A percentile compares a stretch with the other conserved stretches of the same genome.
Evolutionary conservation across 805 yeast species (phyloP).

Genomic region (Wickerhamiella shivajii): DNA sequence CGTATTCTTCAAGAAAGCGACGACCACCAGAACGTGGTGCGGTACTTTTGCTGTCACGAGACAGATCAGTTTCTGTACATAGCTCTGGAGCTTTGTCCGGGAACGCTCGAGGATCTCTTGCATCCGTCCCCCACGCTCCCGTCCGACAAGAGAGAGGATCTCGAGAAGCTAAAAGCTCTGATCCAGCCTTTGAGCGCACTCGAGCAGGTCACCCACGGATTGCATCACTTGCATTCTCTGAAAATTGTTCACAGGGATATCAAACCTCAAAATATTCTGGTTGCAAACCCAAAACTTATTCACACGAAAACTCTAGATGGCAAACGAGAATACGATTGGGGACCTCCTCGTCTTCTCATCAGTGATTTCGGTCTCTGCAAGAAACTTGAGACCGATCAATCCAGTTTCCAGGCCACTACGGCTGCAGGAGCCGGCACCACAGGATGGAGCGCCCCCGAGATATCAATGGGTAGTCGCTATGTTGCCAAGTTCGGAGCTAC

Average conservation of each 20-base stretch:
- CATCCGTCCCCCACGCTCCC: conserved; percentile 2
- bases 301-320: conserved; percentile 19
- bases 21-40: conserved; percentile 86
- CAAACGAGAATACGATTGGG: conserved; percentile 19
- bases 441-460: conserved; percentile 98
- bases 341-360: conserved; percentile 55
- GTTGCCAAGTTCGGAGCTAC: conserved; percentile 1
- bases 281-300: conserved; percentile 40
- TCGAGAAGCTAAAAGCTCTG: conserved; percentile 19
- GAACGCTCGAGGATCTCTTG: conserved; percentile 75
- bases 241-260: conserved; percentile 91
- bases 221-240: conserved; percentile 72
- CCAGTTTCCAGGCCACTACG: conserved; percentile 83
- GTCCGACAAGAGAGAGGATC: background rate
- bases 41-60: conserved; percentile 88
- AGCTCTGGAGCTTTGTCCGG: conserved; percentile 82
- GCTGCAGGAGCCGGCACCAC: conserved; percentile 92
- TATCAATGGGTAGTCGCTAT: conserved; percentile 10
- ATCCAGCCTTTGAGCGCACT: conserved; percentile 31
- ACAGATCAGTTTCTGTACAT: conserved; percentile 79
- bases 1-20: conserved; percentile 81
- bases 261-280: conserved; percentile 85
- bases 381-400: conserved; percentile 79
- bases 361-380: conserved; percentile 96
- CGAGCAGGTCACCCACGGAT: conserved; percentile 68